These are phyloP conservation scores for Pyrenopolyporus hunteri DNA, from an alignment of 495 filamentous ascomycete species.

Conservation along the genomic window DNA sequence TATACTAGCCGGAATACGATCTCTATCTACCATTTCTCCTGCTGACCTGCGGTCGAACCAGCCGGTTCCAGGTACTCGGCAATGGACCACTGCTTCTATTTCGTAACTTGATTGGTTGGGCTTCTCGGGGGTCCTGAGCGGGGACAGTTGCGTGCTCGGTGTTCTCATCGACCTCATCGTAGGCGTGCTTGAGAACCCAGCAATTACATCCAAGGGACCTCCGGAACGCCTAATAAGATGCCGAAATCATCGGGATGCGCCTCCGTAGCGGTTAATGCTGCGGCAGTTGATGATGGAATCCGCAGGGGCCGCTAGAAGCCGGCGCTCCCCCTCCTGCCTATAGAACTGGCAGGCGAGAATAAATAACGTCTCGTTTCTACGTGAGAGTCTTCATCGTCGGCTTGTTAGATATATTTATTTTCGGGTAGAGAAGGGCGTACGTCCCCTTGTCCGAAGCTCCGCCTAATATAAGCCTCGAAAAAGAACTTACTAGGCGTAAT, in stretches of 20 bases:
- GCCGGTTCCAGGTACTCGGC: neutral
- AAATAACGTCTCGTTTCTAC: neutral
- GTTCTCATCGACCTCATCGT: constrained; percentile 33
- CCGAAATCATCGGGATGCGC: constrained; percentile 5
- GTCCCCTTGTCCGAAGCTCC: neutral
- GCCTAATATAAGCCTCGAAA: neutral
- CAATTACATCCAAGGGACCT: constrained; percentile 3
- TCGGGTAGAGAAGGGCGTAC: neutral
- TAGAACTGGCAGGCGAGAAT: neutral
- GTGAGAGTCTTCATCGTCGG: neutral
- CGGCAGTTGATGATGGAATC: neutral
- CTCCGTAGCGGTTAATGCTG: neutral
- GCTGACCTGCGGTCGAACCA: neutral
- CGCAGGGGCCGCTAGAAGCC: neutral
- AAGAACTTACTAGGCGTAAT: neutral
- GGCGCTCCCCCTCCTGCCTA: neutral
- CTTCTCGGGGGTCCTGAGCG: constrained; percentile 2
- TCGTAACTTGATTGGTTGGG: constrained; percentile 12
- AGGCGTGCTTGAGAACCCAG: constrained; percentile 17
- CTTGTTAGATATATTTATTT: neutral
- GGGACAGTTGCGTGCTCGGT: constrained; percentile 34
- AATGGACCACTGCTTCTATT: neutral
- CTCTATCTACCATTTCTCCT: neutral
- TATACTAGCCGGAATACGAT: neutral
- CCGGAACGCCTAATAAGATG: neutral